Evolutionary conservation across 305 asterid genomes (phyloP), one percentile per base, ranked within the genome.

Genomic region (Fraxinus ornus): DNA sequence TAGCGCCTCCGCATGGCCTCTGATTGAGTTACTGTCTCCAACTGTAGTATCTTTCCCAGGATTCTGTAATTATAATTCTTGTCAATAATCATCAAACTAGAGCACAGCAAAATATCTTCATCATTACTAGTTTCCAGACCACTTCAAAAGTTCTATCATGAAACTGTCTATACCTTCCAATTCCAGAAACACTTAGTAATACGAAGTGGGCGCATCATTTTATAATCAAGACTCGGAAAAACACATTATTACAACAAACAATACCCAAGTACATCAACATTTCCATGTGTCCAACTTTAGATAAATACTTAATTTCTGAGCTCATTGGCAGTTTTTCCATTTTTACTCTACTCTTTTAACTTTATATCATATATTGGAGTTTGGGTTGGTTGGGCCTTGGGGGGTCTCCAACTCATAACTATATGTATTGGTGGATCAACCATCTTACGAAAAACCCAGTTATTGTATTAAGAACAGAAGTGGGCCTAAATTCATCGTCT

Each of bases 1-100:
- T 92, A 96, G 78, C 98, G 98, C 85, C 93, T 92, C 86, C 98
- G 93, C 85, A 90, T 88, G 74, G 91, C 93, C 88, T 96, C 99
- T 52, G 98, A 92, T 81, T 96, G 98, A 78, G 95, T 91, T 86
- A 94, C 89, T 21, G 94, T 84, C 88, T 94, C 99, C 91, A 94
- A 74, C 84, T 96, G 94, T 78, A 96, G 85, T 84, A 94, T 90
- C 92, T 90, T 94, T 55, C 99, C 99, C 39, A 90, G 79, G 82
- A 96, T 90, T 88, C 99, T 96, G 95, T 76, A 85, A 86, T 82
- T 82, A 76, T 41, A 78, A 70, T 28, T 81, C 77, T 79, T 26
- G 80, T 76, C 81, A 89, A 83, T 26, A 70, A 75, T 33, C 36
- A 80, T 60, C 62, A 84, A 24, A 55, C 39, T 21, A 79, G 64